Evolutionary conservation across 306 rosid species (phyloP), one percentile per base, ranked within the genome.

Genomic region (Quercus wislizeni): DNA sequence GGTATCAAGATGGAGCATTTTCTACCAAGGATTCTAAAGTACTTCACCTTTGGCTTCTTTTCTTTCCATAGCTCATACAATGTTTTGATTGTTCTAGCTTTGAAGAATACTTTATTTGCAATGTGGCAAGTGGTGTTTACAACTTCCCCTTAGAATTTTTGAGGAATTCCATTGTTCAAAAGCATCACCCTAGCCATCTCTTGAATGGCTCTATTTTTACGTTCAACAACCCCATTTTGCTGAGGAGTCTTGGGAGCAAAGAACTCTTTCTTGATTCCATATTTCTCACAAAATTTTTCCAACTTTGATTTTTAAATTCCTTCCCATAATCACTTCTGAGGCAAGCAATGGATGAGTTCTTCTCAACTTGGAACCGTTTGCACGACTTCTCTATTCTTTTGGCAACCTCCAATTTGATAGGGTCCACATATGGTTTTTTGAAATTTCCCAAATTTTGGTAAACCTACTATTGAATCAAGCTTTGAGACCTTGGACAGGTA

Each of bases 91-190:
- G 55, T 6, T 0, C 21, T 3, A 0, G 17, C 35, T 19, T 51
- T 62, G 1, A 21, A 9, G 4, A 21, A 57, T 1, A 23, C 33
- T 4, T 6, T 4, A 28, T 55, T 56, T 0, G 20, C 4, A 1
- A 6, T 20, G n/a, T 74, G 20, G 4, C 68, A 56, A 0, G 3
- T 2, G 4, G 4, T 74, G 4, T 7, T 58, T 3, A 74, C 17
- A 11, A 5, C 31, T 5, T 75, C 7, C 5, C 0, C 43, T 43
- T 6, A 46, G 0, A 75, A 46, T 18, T 33, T 49, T 2, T 9
- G 3, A 1, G n/a, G 5, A 4, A 74, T 4, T 2, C 46, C 0
- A 1, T 18, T 6, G 0, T 4, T 27, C 0, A 3, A 5, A 0
- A 73, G 11, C 25, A 74, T 55, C 1, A 31, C 19, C 17, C 3